Percentiles rank a stretch among this genome's conserved stretches.
Evolutionary conservation across 176 grass and related monocot species (phyloP).

Genomic region (Guadua angustifolia): DNA sequence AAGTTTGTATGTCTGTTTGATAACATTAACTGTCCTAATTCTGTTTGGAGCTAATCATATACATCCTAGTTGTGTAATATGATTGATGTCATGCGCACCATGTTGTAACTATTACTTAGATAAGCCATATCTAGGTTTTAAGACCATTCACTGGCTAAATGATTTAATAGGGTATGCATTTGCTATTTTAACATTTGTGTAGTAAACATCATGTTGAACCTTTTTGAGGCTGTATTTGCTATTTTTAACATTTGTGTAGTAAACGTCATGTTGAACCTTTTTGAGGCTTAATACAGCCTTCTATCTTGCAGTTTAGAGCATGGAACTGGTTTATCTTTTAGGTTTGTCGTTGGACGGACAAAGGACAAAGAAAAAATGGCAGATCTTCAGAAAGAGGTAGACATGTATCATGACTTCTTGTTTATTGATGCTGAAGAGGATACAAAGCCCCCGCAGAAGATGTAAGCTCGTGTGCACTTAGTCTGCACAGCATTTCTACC

Average conservation of each 20-base stretch:
- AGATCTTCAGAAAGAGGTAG: slow-evolving; percentile 77
- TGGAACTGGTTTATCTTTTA: slow-evolving; percentile 84
- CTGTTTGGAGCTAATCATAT: slow-evolving; percentile 19
- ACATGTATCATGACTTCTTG: slow-evolving; percentile 89
- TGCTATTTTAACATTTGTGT: background rate
- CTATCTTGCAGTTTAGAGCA: slow-evolving; percentile 78
- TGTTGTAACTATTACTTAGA: background rate
- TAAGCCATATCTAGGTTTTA: background rate
- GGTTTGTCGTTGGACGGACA: slow-evolving; percentile 77
- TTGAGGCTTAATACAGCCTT: slow-evolving; percentile 26
- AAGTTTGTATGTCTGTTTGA: background rate
- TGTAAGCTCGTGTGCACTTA: slow-evolving; percentile 54
- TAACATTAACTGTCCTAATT: background rate
- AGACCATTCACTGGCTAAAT: background rate
- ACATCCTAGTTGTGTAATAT: background rate
- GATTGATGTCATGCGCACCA: background rate
- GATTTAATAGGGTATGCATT: background rate
- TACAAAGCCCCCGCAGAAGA: slow-evolving; percentile 74
- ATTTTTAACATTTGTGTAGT: slow-evolving; percentile 2
- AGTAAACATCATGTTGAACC: slow-evolving; percentile 7
- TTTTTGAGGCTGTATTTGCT: slow-evolving; percentile 3
- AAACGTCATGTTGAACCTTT: slow-evolving; percentile 5
- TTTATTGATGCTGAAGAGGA: slow-evolving; percentile 90
- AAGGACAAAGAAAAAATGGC: slow-evolving; percentile 79
- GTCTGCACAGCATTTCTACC: slow-evolving; percentile 5